Evolutionary conservation across 345 rosid species (phyloP).

Genomic region (Salix suchowensis): DNA sequence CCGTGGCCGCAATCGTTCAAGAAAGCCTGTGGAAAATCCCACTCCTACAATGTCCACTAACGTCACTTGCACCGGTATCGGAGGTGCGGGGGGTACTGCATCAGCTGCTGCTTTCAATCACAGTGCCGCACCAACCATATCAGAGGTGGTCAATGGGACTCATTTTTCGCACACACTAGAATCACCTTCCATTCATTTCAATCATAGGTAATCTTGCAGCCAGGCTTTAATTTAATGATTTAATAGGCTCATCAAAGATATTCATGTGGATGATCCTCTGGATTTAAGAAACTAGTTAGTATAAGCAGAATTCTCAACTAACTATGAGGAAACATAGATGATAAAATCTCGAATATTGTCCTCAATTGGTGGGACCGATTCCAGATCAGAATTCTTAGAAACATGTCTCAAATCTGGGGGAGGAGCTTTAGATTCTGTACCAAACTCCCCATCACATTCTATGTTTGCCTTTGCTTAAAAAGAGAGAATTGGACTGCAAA

Average conservation of each 20-base stretch:
- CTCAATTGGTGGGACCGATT: slow-evolving; percentile 22
- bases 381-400: slow-evolving; percentile 1
- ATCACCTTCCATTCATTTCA: slow-evolving; percentile 47
- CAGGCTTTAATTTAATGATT: no score
- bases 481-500: background rate
- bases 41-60: slow-evolving; percentile 18
- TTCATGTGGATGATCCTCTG: no score
- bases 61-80: background rate
- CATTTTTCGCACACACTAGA: slow-evolving; percentile 42
- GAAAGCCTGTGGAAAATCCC: slow-evolving; percentile 99
- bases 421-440: slow-evolving; percentile 45
- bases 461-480: background rate
- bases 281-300: no score
- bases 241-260: no score
- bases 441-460: background rate
- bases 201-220: slow-evolving; percentile 40
- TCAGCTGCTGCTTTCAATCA: slow-evolving; percentile 9
- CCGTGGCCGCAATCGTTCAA: slow-evolving; percentile 99
- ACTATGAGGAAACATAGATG: no score
- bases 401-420: slow-evolving; percentile 23
- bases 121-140: slow-evolving; percentile 21
- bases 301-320: no score
- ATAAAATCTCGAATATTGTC: background rate
- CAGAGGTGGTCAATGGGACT: slow-evolving; percentile 32
- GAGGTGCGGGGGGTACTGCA: slow-evolving; percentile 3